Conservation (phyloP, 2,329 filamentous ascomycete genomes). For the Penicillium brasilianum region DNA sequence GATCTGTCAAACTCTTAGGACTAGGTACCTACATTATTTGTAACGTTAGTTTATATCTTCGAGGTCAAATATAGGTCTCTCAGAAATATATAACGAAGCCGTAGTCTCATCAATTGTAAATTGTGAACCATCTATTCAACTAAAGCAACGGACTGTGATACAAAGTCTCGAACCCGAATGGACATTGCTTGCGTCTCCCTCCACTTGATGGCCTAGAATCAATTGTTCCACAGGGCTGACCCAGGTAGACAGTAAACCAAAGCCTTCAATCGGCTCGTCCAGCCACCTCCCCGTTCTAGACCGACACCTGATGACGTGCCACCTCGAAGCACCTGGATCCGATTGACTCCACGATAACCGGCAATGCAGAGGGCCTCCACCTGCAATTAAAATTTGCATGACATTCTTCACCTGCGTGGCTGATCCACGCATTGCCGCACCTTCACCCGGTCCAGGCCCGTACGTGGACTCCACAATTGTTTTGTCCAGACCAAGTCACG, state of each 20-base stretch:
- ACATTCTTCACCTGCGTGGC: not conserved
- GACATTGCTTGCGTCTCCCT: not conserved
- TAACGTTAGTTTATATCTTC: too few relatives aligned
- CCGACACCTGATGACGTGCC: not conserved
- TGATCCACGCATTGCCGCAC: not conserved
- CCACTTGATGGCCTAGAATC: not conserved
- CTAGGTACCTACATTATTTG: too few relatives aligned
- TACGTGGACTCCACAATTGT: not conserved
- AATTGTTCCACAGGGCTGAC: too few relatives aligned
- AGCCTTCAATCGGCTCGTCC: not conserved
- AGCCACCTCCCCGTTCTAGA: not conserved
- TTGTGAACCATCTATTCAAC: too few relatives aligned
- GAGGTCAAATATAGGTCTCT: too few relatives aligned
- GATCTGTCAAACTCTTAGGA: too few relatives aligned
- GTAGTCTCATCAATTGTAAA: too few relatives aligned
- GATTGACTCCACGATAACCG: not conserved
- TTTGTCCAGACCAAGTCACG: slow-evolving; percentile 10
- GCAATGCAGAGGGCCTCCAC: not conserved
- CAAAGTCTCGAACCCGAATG: too few relatives aligned
- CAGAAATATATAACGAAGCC: too few relatives aligned
- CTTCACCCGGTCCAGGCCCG: not conserved
- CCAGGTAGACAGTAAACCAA: not conserved
- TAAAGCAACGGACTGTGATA: too few relatives aligned
- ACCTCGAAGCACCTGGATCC: not conserved
- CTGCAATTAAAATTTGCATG: not conserved